Evolutionary conservation across 331 rosid species (phyloP).

Genomic region (Pyracantha coccinea): DNA sequence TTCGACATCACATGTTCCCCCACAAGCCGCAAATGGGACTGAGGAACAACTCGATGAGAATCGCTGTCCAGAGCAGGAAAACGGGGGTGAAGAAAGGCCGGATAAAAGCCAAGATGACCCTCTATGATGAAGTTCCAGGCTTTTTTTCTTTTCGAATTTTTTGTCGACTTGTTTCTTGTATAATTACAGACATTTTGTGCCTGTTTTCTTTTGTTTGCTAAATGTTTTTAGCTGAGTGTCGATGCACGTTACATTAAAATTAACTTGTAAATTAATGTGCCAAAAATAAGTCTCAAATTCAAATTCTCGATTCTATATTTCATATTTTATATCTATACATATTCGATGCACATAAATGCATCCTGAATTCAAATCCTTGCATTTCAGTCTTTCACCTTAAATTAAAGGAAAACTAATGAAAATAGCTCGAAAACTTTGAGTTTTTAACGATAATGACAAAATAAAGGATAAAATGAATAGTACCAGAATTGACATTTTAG

Average conservation of each 20-base stretch:
- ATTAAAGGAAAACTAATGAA: too few species aligned
- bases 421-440: neutral
- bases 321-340: too few species aligned
- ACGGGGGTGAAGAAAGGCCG: conserved; percentile 49
- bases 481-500: too few species aligned
- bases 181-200: neutral
- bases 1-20: conserved; percentile 47
- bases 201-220: neutral
- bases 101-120: conserved; percentile 51
- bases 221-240: neutral
- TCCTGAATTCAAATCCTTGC: too few species aligned
- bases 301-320: too few species aligned
- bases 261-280: neutral
- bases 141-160: neutral
- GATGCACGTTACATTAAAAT: neutral
- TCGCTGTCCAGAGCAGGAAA: conserved; percentile 43
- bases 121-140: conserved; percentile 21
- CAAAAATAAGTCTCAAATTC: too few species aligned
- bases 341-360: too few species aligned
- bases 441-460: too few species aligned
- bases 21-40: conserved; percentile 48
- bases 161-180: neutral
- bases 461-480: too few species aligned
- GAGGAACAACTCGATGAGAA: conserved; percentile 59
- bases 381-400: too few species aligned